These are phyloP conservation scores for Geosmithia flava DNA, from an alignment of 2,329 filamentous ascomycete genomes.

Conservation along the genomic window DNA sequence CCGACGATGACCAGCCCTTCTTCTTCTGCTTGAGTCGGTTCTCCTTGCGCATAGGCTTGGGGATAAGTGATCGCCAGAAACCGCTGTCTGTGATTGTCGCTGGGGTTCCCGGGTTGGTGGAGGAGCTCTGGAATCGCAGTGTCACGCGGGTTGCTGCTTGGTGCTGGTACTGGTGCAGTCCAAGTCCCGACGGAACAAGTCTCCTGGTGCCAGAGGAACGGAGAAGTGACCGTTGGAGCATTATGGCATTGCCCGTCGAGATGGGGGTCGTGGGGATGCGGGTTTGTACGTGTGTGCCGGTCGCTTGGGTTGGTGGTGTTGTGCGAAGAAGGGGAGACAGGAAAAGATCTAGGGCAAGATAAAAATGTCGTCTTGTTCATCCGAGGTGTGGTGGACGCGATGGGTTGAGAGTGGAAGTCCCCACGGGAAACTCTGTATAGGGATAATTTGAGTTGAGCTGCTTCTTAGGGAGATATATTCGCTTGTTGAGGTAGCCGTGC, in stretches of 20 bases:
- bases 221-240: slow-evolving; percentile 1
- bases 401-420: no score
- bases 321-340: no score
- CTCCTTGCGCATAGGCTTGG: slow-evolving; percentile 47
- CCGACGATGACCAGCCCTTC: slow-evolving; percentile 24
- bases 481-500: no score
- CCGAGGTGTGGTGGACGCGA: no score
- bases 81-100: slow-evolving; percentile 42
- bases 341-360: no score
- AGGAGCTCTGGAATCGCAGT: slow-evolving; percentile 5
- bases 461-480: no score
- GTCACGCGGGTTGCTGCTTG: not conserved
- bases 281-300: no score
- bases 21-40: slow-evolving; percentile 24
- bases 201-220: not conserved
- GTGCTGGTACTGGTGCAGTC: not conserved
- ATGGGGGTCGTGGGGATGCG: no score
- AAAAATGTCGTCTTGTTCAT: no score
- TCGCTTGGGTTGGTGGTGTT: no score
- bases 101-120: slow-evolving; percentile 9
- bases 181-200: not conserved
- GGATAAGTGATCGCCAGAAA: slow-evolving; percentile 60
- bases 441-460: no score
- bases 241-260: slow-evolving; percentile 1
- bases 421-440: no score